Base-by-base conservation (phyloP, 768 basidiomycete genomes). In the Hemileccinum rubropunctum region DNA sequence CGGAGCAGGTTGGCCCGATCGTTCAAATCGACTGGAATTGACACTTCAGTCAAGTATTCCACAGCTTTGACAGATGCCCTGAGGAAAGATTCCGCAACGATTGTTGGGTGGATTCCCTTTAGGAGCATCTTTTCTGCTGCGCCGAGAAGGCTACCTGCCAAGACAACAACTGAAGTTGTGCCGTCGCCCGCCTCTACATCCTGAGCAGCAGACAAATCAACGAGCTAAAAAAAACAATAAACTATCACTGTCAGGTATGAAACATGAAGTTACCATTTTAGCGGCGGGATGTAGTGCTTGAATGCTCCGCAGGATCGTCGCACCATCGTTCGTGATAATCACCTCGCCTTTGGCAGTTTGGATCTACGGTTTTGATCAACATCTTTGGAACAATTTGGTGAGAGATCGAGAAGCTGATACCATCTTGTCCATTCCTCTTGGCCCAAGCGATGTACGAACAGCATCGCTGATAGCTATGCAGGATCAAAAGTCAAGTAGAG, bases 391-490 rank as follows among this genome's bases (percentile, higher is more conserved):
- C 35, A 36, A 13, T 28, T 36, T 34, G n/a, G 26, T 34, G 34
- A 50, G 35, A 58, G 59, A 62, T 59, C 47, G 34, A 26, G 9
- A 44, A 35, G 52, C 48, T 56, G 75, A 51, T 62, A 90, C 95
- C 95, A 98, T 98, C 78, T 98, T 98, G 75, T 98, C 95, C 95
- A 99, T 99, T 54, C 95, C 95, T 69, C 89, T 84, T 41, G 95
- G 95, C 13, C 95, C 95, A 59, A 99, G 73, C 37, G 95, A 98
- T 39, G 95, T 98, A 60, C 95, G 79, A 37, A 99, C 95, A 45
- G 93, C 95, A 77, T 97, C 95, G 60, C 93, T 93, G 64, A 99
- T 97, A 26, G 95, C 95, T 97, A 57, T 17, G 50, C 26, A 35
- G 41, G 45, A 47, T 30, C 40, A 33, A 44, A 6, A 64, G 42